A percentile compares a stretch with the other conserved stretches of the same genome.
These are phyloP conservation scores for Stentor coeruleus DNA, from an alignment of 73 alveolate genomes.

Conservation along the genomic window DNA sequence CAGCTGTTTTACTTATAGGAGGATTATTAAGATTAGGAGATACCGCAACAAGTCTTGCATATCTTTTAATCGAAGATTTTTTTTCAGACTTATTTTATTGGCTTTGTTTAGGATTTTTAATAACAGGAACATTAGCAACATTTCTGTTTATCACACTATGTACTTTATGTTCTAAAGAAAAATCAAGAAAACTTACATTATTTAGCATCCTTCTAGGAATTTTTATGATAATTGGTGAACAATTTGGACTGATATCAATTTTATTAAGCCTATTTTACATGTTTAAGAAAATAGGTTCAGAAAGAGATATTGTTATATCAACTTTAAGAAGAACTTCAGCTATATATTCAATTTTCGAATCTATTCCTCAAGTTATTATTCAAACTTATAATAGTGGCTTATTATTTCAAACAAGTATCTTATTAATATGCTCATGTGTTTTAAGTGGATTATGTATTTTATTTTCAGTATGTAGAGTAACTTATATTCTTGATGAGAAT, in stretches of 20 bases:
- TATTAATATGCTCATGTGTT: neutral
- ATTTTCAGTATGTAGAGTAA: neutral
- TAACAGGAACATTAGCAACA: neutral
- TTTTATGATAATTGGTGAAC: too few relatives aligned
- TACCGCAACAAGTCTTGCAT: neutral
- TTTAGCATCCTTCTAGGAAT: too few relatives aligned
- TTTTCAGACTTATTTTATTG: too few relatives aligned
- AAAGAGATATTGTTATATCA: neutral
- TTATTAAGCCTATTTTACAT: neutral
- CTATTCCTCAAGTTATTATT: neutral
- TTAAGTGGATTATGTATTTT: neutral
- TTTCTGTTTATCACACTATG: too few relatives aligned
- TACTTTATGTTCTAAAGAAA: too few relatives aligned
- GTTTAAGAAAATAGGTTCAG: neutral
- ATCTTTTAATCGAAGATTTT: neutral
- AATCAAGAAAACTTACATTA: too few relatives aligned
- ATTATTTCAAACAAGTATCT: neutral
- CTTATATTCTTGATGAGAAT: neutral
- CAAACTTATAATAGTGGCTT: neutral
- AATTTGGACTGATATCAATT: neutral
- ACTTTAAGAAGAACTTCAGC: neutral
- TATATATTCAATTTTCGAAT: neutral
- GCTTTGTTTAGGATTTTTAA: neutral
- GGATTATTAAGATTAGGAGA: neutral
- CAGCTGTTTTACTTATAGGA: neutral